A percentile compares a stretch with the other conserved stretches of the same genome.
Conservation (phyloP, 2,329 filamentous ascomycete genomes). For the Alternaria infectoria region DNA sequence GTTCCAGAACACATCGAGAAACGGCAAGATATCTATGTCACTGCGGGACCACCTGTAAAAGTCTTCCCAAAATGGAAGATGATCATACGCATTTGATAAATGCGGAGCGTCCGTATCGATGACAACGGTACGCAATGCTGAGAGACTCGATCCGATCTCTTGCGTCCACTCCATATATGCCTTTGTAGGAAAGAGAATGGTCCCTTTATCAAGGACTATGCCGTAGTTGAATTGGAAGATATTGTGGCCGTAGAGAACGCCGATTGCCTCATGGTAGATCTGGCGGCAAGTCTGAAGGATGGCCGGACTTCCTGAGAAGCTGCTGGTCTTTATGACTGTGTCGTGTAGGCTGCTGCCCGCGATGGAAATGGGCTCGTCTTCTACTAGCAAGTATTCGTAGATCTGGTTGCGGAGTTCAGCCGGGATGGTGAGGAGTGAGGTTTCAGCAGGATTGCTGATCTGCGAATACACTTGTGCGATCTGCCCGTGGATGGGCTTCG, state of each 20-base stretch:
- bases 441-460: background rate
- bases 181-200: too few relatives aligned
- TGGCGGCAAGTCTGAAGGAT: background rate
- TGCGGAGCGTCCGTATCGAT: fast-evolving
- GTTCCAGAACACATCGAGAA: background rate
- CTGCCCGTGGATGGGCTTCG: background rate
- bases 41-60: fast-evolving
- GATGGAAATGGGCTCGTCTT: fast-evolving
- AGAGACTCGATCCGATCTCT: too few relatives aligned
- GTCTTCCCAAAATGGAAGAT: background rate
- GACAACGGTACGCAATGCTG: too few relatives aligned
- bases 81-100: fast-evolving
- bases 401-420: background rate
- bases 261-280: background rate
- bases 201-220: too few relatives aligned
- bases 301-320: fast-evolving
- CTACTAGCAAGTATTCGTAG: background rate
- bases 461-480: background rate
- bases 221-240: background rate
- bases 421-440: background rate
- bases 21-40: fast-evolving
- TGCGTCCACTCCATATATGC: too few relatives aligned
- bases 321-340: fast-evolving
- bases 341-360: background rate
- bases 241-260: background rate